These are phyloP conservation scores for Arthrocladium fulminans DNA, from an alignment of 2,329 filamentous ascomycete species.

Conservation along the genomic window DNA sequence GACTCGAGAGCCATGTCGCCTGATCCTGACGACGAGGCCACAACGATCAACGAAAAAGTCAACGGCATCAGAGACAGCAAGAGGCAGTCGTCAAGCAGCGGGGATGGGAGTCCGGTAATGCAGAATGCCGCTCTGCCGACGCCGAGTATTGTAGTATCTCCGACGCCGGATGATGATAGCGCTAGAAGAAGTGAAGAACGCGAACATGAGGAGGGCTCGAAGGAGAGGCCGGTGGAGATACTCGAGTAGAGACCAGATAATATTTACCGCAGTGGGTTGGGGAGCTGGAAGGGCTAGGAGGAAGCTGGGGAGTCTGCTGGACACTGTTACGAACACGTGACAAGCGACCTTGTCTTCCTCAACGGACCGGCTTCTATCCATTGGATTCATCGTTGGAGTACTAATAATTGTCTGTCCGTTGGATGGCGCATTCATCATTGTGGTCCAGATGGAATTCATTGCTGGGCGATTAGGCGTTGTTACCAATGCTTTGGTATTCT, in stretches of 20 bases:
- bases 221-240: slow-evolving; percentile 5
- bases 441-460: too few relatives aligned
- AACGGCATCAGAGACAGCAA: slow-evolving; percentile 10
- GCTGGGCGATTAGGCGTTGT: too few relatives aligned
- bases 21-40: slow-evolving; percentile 9
- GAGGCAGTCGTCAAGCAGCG: slow-evolving; percentile 10
- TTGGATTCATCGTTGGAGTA: too few relatives aligned
- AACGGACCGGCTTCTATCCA: too few relatives aligned
- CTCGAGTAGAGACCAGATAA: slow-evolving; percentile 10
- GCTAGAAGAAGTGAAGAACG: background rate
- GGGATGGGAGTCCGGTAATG: slow-evolving; percentile 16
- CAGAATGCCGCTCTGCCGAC: slow-evolving; percentile 12
- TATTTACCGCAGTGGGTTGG: slow-evolving; percentile 7
- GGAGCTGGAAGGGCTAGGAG: slow-evolving; percentile 2
- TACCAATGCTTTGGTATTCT: too few relatives aligned
- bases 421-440: too few relatives aligned
- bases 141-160: slow-evolving; percentile 23
- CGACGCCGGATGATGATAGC: slow-evolving; percentile 19
- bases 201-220: slow-evolving; percentile 3
- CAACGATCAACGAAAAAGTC: slow-evolving; percentile 8
- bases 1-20: slow-evolving; percentile 17
- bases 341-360: too few relatives aligned
- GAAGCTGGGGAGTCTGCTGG: too few relatives aligned
- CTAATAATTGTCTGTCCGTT: too few relatives aligned
- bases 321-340: too few relatives aligned